A percentile compares a stretch with the other conserved stretches of the same genome.
Evolutionary conservation across 2,329 filamentous ascomycete species (phyloP).

Genomic region (Pestalotiopsis fici): DNA sequence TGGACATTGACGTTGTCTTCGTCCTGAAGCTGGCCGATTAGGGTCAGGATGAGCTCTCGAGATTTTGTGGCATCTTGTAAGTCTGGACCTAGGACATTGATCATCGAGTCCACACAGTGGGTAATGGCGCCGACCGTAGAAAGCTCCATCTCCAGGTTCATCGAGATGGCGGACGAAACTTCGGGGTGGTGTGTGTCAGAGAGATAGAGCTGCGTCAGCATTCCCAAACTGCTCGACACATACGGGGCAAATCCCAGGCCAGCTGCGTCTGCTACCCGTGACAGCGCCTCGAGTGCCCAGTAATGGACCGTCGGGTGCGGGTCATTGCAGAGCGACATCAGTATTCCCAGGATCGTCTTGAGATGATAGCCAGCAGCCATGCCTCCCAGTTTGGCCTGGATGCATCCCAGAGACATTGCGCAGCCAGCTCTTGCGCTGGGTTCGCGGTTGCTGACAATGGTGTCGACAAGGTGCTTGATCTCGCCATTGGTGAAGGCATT

Average conservation of each 20-base stretch:
- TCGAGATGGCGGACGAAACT: slow-evolving; percentile 75
- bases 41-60: slow-evolving; percentile 85
- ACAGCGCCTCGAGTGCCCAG: slow-evolving; percentile 89
- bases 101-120: slow-evolving; percentile 88
- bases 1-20: slow-evolving; percentile 73
- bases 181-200: slow-evolving; percentile 90
- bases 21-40: slow-evolving; percentile 80
- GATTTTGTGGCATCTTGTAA: slow-evolving; percentile 90
- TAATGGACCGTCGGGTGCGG: slow-evolving; percentile 94
- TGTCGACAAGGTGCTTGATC: slow-evolving; percentile 90
- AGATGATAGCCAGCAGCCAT: slow-evolving; percentile 97
- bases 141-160: slow-evolving; percentile 86
- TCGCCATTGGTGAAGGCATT: slow-evolving; percentile 87
- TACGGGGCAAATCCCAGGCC: slow-evolving; percentile 90
- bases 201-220: slow-evolving; percentile 91
- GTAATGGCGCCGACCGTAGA: slow-evolving; percentile 82
- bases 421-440: slow-evolving; percentile 92
- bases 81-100: slow-evolving; percentile 95
- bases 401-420: slow-evolving; percentile 88
- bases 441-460: slow-evolving; percentile 90
- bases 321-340: slow-evolving; percentile 97
- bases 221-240: slow-evolving; percentile 86
- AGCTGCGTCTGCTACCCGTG: slow-evolving; percentile 85
- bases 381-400: slow-evolving; percentile 92
- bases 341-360: slow-evolving; percentile 93